phyloP scores from a whole-genome alignment of 805 yeast genomes.

The Nakazawaea wyomingensis region DNA sequence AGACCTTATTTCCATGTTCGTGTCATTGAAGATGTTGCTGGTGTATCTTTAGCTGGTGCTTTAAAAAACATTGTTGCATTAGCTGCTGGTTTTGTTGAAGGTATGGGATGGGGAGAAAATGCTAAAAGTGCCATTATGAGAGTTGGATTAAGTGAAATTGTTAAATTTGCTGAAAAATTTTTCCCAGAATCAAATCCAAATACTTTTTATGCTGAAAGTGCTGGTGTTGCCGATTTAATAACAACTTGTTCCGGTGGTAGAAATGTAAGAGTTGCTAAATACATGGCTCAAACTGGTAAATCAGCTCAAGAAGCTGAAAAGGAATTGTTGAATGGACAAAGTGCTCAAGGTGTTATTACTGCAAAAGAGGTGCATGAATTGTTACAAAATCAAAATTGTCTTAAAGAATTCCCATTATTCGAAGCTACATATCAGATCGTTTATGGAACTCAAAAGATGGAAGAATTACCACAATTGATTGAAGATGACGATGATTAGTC shows the following conservation, averaged over 20 bases:
- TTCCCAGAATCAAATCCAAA: conserved; percentile 68
- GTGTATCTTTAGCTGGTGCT: conserved; percentile 96
- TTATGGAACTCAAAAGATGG: conserved; percentile 68
- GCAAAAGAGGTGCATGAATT: conserved; percentile 88
- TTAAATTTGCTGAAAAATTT: conserved; percentile 76
- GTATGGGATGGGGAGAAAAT: conserved; percentile 98
- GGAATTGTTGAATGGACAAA: conserved; percentile 87
- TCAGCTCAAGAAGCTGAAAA: conserved; percentile 79
- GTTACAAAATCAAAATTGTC: conserved; percentile 45
- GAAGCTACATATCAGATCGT: conserved; percentile 79
- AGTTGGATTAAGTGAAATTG: conserved; percentile 87
- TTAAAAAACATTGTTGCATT: conserved; percentile 93
- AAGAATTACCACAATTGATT: conserved; percentile 66
- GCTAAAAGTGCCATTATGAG: conserved; percentile 98
- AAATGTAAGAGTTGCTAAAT: conserved; percentile 85
- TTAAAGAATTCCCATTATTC: conserved; percentile 76
- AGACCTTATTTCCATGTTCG: conserved; percentile 97
- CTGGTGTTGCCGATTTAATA: conserved; percentile 97
- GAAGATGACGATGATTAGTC: conserved; percentile 36
- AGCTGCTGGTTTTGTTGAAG: conserved; percentile 97
- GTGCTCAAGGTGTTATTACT: conserved; percentile 93
- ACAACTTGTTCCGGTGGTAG: conserved; percentile 98
- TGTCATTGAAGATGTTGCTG: conserved; percentile 89
- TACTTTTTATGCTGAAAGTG: conserved; percentile 89
- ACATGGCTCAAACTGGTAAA: conserved; percentile 76